phyloP scores from a whole-genome alignment of 2,329 filamentous ascomycete species.

The Ceratocystis colombiana region DNA sequence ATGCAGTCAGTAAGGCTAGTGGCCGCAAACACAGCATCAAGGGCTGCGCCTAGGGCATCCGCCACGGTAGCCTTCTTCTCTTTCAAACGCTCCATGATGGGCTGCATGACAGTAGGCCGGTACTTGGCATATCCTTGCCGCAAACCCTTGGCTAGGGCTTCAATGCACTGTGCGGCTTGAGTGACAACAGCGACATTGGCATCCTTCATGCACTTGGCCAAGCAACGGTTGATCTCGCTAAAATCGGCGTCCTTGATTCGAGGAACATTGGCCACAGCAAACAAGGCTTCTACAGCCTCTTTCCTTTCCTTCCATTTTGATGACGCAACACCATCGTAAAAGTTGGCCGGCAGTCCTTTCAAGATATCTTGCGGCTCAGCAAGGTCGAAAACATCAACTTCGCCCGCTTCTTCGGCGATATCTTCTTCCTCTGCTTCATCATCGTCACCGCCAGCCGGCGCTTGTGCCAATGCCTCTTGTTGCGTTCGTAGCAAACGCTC shows the following conservation, averaged over 20 bases:
- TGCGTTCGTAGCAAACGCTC: conserved; percentile 80
- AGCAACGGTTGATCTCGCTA: conserved; percentile 66
- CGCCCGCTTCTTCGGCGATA: conserved; percentile 51
- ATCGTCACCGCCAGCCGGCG: conserved; percentile 50
- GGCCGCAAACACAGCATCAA: conserved; percentile 58
- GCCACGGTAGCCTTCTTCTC: conserved; percentile 89
- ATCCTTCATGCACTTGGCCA: conserved; percentile 98
- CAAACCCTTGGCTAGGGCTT: conserved; percentile 76
- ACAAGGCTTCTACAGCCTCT: conserved; percentile 77
- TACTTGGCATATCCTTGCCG: conserved; percentile 71
- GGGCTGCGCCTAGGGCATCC: conserved; percentile 74
- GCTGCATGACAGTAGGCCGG: conserved; percentile 66
- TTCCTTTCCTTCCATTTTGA: conserved; percentile 99
- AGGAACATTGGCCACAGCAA: conserved; percentile 67
- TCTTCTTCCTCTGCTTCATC: conserved; percentile 41
- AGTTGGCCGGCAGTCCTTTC: conserved; percentile 69
- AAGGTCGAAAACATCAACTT: conserved; percentile 71
- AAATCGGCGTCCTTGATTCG: conserved; percentile 87
- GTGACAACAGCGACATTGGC: conserved; percentile 93
- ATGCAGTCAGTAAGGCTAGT: conserved; percentile 73
- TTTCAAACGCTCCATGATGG: conserved; percentile 91
- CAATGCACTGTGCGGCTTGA: conserved; percentile 84
- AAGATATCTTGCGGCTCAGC: conserved; percentile 81
- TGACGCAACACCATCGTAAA: conserved; percentile 72
- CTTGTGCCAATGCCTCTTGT: conserved; percentile 69